Conservation (phyloP, 176 grass and related monocot genomes). For the Cenchrus purpureus region DNA sequence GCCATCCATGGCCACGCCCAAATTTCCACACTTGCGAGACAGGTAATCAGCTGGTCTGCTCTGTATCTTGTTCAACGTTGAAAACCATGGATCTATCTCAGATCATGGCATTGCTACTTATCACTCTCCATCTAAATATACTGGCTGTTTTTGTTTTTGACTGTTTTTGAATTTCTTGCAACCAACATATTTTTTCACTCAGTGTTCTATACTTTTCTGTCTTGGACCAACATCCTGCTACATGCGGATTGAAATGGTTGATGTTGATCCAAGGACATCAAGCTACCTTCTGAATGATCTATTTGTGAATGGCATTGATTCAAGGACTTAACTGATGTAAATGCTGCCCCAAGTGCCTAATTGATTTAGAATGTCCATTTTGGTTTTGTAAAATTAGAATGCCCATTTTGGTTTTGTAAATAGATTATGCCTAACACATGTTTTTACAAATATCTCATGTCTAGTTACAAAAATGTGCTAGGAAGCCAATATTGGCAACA, state of each 20-base stretch:
- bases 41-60: conserved; percentile 38
- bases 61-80: not conserved
- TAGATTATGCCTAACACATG: not conserved
- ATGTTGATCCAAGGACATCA: not conserved
- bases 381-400: not conserved
- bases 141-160: not conserved
- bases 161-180: not conserved
- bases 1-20: conserved; percentile 19
- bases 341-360: not conserved
- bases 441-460: not conserved
- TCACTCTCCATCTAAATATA: not conserved
- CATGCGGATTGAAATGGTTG: not conserved
- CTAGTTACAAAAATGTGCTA: not conserved
- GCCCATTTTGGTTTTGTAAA: not conserved
- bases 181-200: not conserved
- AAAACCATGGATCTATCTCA: not conserved
- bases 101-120: not conserved
- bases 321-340: not conserved
- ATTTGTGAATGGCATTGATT: not conserved
- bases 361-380: not conserved
- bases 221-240: not conserved
- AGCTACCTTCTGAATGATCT: not conserved
- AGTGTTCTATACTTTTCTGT: not conserved
- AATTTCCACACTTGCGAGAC: conserved; percentile 37
- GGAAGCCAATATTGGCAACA: not conserved